Evolutionary conservation across 345 rosid species (phyloP).

Genomic region (Murraya koenigii): DNA sequence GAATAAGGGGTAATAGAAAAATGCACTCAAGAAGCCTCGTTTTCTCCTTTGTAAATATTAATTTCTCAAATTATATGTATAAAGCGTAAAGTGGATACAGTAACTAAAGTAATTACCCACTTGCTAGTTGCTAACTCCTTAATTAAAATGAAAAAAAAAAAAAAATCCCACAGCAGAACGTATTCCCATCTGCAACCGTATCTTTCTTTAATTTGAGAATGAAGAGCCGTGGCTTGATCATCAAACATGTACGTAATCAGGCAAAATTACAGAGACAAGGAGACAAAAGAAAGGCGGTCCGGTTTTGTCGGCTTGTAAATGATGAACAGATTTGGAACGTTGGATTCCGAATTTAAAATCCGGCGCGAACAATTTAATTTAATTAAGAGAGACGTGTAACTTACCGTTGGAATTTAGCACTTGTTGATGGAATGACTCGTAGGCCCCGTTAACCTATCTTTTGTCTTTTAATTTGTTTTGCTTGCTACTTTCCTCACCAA

Average conservation of each 20-base stretch:
- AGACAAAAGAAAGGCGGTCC: constrained; percentile 45
- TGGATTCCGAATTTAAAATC: constrained; percentile 19
- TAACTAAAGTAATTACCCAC: no score
- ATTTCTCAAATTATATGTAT: no score
- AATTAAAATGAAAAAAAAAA: background rate
- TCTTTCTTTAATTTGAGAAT: no score
- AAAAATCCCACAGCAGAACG: background rate
- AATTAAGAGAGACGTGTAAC: constrained; percentile 29
- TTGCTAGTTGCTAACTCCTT: background rate
- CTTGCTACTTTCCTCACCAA: constrained; percentile 12
- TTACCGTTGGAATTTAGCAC: constrained; percentile 31
- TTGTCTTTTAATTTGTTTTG: constrained; percentile 38
- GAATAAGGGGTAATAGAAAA: no score
- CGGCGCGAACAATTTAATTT: constrained; percentile 26
- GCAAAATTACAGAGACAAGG: constrained; percentile 29
- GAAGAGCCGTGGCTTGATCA: background rate
- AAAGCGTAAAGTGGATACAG: no score
- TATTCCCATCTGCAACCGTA: background rate
- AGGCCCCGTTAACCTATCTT: constrained; percentile 27
- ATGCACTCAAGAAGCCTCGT: no score
- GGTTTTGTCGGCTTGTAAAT: constrained; percentile 33
- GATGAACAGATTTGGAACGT: constrained; percentile 24
- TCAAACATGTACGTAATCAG: background rate
- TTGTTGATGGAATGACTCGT: constrained; percentile 37
- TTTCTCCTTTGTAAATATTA: no score